These are phyloP conservation scores for Heliosperma pusillum DNA, from an alignment of 148 eudicot species.

Conservation along the genomic window DNA sequence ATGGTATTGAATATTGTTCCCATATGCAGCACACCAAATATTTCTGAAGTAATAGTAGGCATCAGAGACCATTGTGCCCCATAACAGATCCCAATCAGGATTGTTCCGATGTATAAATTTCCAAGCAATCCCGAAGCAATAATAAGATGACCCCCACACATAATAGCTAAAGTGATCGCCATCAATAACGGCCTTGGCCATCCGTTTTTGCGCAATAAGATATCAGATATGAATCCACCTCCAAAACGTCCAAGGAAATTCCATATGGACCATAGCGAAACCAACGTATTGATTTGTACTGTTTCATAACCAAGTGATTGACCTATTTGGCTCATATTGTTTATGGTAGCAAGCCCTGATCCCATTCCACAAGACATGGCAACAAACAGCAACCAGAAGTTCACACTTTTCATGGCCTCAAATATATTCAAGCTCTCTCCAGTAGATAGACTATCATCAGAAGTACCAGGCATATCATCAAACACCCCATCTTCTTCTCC, in stretches of 20 bases:
- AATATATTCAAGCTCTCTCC: slow-evolving; percentile 43
- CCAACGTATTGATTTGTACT: slow-evolving; percentile 51
- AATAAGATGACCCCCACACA: slow-evolving; percentile 66
- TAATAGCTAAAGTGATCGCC: slow-evolving; percentile 50
- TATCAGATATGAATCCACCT: slow-evolving; percentile 79
- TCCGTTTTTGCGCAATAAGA: slow-evolving; percentile 50
- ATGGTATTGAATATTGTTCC: slow-evolving; percentile 91
- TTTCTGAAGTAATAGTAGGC: slow-evolving; percentile 84
- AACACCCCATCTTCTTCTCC: slow-evolving; percentile 11
- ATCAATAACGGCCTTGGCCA: slow-evolving; percentile 70
- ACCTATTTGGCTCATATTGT: slow-evolving; percentile 88
- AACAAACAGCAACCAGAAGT: slow-evolving; percentile 77
- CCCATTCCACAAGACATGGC: slow-evolving; percentile 95
- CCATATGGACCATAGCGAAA: slow-evolving; percentile 93
- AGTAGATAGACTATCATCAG: slow-evolving; percentile 12
- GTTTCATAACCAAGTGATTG: slow-evolving; percentile 61
- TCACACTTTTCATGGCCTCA: slow-evolving; percentile 53
- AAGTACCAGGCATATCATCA: slow-evolving; percentile 17
- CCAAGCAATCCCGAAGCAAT: slow-evolving; percentile 74
- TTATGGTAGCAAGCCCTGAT: slow-evolving; percentile 83
- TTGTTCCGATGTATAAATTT: slow-evolving; percentile 67
- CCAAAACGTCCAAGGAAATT: slow-evolving; percentile 90
- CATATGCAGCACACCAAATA: slow-evolving; percentile 77
- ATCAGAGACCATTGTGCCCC: slow-evolving; percentile 86
- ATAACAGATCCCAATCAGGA: slow-evolving; percentile 77